Conservation (phyloP, 1,284 basidiomycete genomes). For the Boletus sp. region DNA sequence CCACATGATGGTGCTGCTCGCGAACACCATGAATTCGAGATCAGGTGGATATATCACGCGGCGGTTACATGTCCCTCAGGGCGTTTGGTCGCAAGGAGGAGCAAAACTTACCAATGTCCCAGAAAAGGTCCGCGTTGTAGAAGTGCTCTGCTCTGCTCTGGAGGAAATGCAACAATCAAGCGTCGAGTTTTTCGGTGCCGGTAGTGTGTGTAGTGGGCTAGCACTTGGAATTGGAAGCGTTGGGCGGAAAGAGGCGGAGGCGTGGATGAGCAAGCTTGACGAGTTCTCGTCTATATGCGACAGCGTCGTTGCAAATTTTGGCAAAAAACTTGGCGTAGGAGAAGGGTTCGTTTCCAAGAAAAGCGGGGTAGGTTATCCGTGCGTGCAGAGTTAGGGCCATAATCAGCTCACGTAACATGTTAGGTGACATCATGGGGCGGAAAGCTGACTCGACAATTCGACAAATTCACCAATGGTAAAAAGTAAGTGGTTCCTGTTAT, state of each 20-base stretch:
- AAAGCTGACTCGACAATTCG: slow-evolving; percentile 78
- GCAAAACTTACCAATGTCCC: slow-evolving; percentile 77
- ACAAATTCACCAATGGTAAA: slow-evolving; percentile 88
- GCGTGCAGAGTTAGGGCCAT: background rate
- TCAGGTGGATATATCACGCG: slow-evolving; percentile 87
- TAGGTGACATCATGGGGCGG: slow-evolving; percentile 71
- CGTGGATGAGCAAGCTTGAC: slow-evolving; percentile 66
- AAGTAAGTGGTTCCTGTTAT: slow-evolving; percentile 54
- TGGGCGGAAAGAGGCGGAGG: slow-evolving; percentile 65
- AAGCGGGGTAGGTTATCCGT: slow-evolving; percentile 48
- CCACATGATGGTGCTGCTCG: slow-evolving; percentile 81
- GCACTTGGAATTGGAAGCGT: slow-evolving; percentile 67
- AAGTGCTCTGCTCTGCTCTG: slow-evolving; percentile 70
- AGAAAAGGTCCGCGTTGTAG: slow-evolving; percentile 83
- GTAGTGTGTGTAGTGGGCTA: slow-evolving; percentile 70
- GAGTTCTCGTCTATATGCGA: slow-evolving; percentile 79
- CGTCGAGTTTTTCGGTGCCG: slow-evolving; percentile 69
- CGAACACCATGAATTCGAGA: slow-evolving; percentile 75
- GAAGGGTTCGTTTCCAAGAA: slow-evolving; percentile 83
- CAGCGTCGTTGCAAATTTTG: slow-evolving; percentile 76
- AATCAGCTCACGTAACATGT: slow-evolving; percentile 17
- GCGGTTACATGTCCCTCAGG: slow-evolving; percentile 81
- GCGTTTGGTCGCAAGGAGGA: slow-evolving; percentile 88
- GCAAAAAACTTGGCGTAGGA: slow-evolving; percentile 86
- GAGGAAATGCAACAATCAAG: slow-evolving; percentile 69